These are phyloP conservation scores for Penicillium bialowiezense DNA, from an alignment of 495 filamentous ascomycete species.

Conservation along the genomic window DNA sequence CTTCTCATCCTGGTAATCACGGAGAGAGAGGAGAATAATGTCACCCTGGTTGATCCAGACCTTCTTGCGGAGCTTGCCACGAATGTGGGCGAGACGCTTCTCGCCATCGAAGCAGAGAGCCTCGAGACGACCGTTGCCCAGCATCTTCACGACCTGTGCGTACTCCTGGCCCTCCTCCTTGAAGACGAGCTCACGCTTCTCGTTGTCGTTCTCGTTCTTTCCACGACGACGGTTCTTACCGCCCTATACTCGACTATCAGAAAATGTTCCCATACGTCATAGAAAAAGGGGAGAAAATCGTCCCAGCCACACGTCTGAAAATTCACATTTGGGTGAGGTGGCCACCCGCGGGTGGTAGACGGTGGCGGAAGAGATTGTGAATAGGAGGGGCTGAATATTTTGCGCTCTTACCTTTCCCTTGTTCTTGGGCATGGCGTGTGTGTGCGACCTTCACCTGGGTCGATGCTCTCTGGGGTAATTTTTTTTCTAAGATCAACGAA, in stretches of 20 bases:
- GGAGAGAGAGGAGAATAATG: constrained; percentile 93
- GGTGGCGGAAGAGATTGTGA: constrained; percentile 24
- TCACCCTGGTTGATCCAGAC: constrained; percentile 99
- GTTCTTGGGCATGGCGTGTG: constrained; percentile 86
- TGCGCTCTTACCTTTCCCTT: constrained; percentile 82
- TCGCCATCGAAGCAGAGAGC: constrained; percentile 96
- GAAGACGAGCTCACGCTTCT: constrained; percentile 98
- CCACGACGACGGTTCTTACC: constrained; percentile 98
- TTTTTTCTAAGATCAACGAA: constrained; percentile 11
- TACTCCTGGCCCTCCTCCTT: constrained; percentile 99
- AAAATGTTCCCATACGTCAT: constrained; percentile 2
- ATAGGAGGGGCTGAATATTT: constrained; percentile 28
- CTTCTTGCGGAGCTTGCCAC: constrained; percentile 97
- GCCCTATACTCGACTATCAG: constrained; percentile 59
- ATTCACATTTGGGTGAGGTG: background rate
- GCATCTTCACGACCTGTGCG: constrained; percentile 97
- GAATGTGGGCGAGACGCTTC: constrained; percentile 51
- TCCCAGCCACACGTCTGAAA: background rate
- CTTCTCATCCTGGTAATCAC: constrained; percentile 99
- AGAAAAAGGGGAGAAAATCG: background rate
- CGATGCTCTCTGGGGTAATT: constrained; percentile 10
- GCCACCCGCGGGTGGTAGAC: constrained; percentile 9
- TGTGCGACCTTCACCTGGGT: constrained; percentile 26
- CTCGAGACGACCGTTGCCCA: constrained; percentile 95
- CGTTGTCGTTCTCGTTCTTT: constrained; percentile 99